Conservation (phyloP, 176 grass and related monocot species). For the Olyra latifolia region DNA sequence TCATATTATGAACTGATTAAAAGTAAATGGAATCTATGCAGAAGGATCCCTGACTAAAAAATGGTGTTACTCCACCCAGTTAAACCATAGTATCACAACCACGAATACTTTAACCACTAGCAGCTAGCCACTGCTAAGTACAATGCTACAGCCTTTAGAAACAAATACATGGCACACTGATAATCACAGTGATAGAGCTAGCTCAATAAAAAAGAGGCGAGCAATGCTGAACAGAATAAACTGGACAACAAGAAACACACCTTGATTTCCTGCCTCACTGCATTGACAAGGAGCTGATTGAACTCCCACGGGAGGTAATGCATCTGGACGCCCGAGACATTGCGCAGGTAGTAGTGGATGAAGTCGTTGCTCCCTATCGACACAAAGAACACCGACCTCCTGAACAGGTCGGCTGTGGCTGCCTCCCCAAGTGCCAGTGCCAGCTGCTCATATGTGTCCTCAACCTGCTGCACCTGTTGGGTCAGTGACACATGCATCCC, state of each 20-base stretch:
- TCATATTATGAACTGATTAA: not conserved
- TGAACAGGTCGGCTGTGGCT: conserved; percentile 52
- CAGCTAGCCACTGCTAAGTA: not conserved
- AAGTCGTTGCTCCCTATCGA: conserved; percentile 83
- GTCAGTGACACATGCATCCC: conserved; percentile 71
- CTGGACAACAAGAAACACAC: conserved; percentile 19
- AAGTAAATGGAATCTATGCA: not conserved
- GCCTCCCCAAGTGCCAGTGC: conserved; percentile 63
- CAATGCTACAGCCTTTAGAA: not conserved
- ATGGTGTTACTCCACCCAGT: not conserved
- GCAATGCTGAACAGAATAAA: conserved; percentile 6
- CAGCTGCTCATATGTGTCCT: conserved; percentile 60
- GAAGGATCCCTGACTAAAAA: not conserved
- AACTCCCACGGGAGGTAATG: conserved; percentile 78
- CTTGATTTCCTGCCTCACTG: conserved; percentile 66
- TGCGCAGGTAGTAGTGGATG: conserved; percentile 78
- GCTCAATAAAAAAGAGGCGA: not conserved
- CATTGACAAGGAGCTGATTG: conserved; percentile 64
- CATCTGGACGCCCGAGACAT: conserved; percentile 57
- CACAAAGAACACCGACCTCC: conserved; percentile 64
- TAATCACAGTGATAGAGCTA: not conserved
- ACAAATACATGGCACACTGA: not conserved
- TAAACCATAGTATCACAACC: not conserved
- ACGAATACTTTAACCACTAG: not conserved
- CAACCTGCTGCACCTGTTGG: conserved; percentile 75